Evolutionary conservation across 257 asterid species (phyloP).

Genomic region (Parsonsia alboflavescens): DNA sequence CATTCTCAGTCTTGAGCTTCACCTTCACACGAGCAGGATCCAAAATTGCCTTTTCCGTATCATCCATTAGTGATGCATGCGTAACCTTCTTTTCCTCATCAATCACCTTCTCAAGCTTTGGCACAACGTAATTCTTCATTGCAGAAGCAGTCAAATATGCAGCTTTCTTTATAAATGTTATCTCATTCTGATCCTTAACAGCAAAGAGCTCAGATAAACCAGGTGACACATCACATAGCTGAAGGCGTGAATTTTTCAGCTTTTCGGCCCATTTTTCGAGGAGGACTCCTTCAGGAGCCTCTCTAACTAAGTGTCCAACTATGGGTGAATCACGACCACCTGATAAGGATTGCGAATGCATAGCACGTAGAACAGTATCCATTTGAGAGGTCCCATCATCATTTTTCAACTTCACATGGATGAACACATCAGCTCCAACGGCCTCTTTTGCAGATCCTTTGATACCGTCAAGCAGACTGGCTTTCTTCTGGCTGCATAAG

Average conservation of each 20-base stretch:
- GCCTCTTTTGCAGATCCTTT: conserved; percentile 44
- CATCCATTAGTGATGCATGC: conserved; percentile 60
- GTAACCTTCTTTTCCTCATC: conserved; percentile 75
- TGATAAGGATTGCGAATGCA: conserved; percentile 29
- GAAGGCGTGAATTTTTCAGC: conserved; percentile 42
- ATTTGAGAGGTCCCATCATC: conserved; percentile 46
- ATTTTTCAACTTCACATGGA: conserved; percentile 48
- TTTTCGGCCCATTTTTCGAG: conserved; percentile 53
- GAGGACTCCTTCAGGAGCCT: conserved; percentile 62
- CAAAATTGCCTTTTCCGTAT: conserved; percentile 66
- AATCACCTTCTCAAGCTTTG: conserved; percentile 51
- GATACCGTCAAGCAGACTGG: conserved; percentile 44
- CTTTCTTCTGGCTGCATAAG: conserved; percentile 60
- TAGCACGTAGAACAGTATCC: conserved; percentile 36
- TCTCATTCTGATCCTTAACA: conserved; percentile 50
- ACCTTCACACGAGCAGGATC: conserved; percentile 59
- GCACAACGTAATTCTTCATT: conserved; percentile 62
- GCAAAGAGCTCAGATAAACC: conserved; percentile 59
- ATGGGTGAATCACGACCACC: conserved; percentile 23
- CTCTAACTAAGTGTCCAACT: conserved; percentile 53
- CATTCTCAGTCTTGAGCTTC: conserved; percentile 65
- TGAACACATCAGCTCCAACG: conserved; percentile 37
- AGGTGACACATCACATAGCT: conserved; percentile 45
- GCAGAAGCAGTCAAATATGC: conserved; percentile 55
- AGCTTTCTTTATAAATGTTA: conserved; percentile 52